Evolutionary conservation across 75 land plant genomes (phyloP).

Genomic region (Adiantum capillusveneris): DNA sequence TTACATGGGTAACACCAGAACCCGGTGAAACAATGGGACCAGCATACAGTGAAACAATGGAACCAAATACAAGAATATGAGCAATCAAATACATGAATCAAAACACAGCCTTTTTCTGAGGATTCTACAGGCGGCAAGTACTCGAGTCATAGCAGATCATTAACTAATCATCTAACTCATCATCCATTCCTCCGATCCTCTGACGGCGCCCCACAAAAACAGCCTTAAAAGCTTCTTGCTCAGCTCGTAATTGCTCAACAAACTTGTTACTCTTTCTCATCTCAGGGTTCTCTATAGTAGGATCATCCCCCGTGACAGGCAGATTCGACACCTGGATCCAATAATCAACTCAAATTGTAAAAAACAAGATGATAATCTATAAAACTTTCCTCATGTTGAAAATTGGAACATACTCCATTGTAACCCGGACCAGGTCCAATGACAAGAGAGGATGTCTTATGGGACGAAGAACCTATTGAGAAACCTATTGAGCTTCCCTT

Average conservation of each 20-base stretch:
- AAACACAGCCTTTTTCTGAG: no score
- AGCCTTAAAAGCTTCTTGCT: constrained; percentile 61
- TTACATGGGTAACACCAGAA: no score
- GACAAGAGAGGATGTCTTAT: constrained; percentile 36
- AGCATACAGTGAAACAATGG: no score
- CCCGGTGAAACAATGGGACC: no score
- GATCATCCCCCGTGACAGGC: constrained; percentile 31
- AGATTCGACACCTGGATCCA: constrained; percentile 57
- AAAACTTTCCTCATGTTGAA: background rate
- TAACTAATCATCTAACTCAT: constrained; percentile 29
- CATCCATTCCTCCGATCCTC: constrained; percentile 40
- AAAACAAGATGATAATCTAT: background rate
- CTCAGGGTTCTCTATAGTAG: background rate
- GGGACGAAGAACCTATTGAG: constrained; percentile 41
- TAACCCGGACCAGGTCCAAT: constrained; percentile 82
- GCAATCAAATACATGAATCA: no score
- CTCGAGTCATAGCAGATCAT: no score
- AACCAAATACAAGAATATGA: no score
- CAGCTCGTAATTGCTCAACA: constrained; percentile 58
- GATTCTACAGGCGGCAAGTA: no score
- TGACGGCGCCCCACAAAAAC: constrained; percentile 59
- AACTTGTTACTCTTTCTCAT: constrained; percentile 28
- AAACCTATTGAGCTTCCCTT: constrained; percentile 35
- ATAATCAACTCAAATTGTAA: no score
- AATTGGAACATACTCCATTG: constrained; percentile 43